Conservation (phyloP, 169 alveolate species). For the Theileria equi region DNA sequence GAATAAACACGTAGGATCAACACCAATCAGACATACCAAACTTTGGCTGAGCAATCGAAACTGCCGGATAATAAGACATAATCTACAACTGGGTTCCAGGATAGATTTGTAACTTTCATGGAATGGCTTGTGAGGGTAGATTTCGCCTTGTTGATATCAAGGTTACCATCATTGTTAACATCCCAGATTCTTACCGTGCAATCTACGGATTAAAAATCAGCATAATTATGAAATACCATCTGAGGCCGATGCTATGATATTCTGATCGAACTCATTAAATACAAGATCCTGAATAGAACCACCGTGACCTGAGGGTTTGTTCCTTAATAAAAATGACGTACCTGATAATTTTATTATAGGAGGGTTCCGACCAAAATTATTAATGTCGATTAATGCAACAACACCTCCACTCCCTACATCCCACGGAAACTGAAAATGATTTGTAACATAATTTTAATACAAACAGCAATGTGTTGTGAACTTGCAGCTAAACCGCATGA, state of each 20-base stretch:
- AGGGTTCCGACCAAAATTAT: slow-evolving; percentile 62
- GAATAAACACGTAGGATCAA: not conserved
- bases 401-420: slow-evolving; percentile 78
- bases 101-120: slow-evolving; percentile 65
- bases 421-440: slow-evolving; percentile 68
- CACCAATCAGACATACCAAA: slow-evolving; percentile 62
- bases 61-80: slow-evolving; percentile 62
- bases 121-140: slow-evolving; percentile 68
- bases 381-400: slow-evolving; percentile 58
- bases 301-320: slow-evolving; percentile 49
- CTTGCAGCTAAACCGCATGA: slow-evolving; percentile 63
- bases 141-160: slow-evolving; percentile 31
- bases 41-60: slow-evolving; percentile 61
- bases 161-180: slow-evolving; percentile 31
- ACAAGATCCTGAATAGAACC: slow-evolving; percentile 63
- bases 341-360: slow-evolving; percentile 65
- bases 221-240: slow-evolving; percentile 52
- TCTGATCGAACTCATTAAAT: slow-evolving; percentile 66
- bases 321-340: not conserved
- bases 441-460: slow-evolving; percentile 15
- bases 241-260: slow-evolving; percentile 69
- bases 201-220: slow-evolving; percentile 6
- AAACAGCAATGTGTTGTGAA: slow-evolving; percentile 38
- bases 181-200: slow-evolving; percentile 68
- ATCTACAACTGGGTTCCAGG: slow-evolving; percentile 70